These are phyloP conservation scores for Ophiostoma perfectum DNA, from an alignment of 2,329 filamentous ascomycete species.

Conservation along the genomic window DNA sequence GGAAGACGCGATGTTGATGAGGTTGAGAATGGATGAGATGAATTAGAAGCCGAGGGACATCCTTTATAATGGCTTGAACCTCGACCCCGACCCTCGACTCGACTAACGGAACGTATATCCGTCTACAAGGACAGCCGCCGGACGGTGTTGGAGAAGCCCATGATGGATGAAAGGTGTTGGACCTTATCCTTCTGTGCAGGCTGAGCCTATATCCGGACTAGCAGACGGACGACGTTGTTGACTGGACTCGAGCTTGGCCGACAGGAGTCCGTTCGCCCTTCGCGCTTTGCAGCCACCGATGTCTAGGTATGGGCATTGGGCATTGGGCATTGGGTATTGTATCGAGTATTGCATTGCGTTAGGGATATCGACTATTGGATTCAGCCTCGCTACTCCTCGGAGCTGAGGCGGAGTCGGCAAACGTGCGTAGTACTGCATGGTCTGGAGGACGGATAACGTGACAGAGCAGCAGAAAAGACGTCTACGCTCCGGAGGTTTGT, in stretches of 20 bases:
- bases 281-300: conserved; percentile 4
- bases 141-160: conserved; percentile 28
- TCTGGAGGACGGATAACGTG: too few relatives aligned
- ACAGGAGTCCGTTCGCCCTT: neutral
- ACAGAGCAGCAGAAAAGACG: too few relatives aligned
- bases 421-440: neutral
- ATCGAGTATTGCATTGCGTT: neutral
- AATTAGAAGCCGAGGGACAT: neutral
- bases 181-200: neutral
- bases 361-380: neutral
- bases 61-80: too few relatives aligned
- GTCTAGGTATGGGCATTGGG: too few relatives aligned
- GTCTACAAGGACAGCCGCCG: conserved; percentile 11
- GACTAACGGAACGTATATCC: neutral
- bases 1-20: neutral
- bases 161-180: neutral
- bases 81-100: neutral
- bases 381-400: neutral
- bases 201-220: neutral
- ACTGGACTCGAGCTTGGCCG: neutral
- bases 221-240: neutral
- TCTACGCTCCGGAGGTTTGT: neutral
- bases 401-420: neutral
- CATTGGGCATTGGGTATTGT: neutral
- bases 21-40: neutral